Conservation (phyloP, 2,329 filamentous ascomycete species). For the Zymoseptoria tritici region DNA sequence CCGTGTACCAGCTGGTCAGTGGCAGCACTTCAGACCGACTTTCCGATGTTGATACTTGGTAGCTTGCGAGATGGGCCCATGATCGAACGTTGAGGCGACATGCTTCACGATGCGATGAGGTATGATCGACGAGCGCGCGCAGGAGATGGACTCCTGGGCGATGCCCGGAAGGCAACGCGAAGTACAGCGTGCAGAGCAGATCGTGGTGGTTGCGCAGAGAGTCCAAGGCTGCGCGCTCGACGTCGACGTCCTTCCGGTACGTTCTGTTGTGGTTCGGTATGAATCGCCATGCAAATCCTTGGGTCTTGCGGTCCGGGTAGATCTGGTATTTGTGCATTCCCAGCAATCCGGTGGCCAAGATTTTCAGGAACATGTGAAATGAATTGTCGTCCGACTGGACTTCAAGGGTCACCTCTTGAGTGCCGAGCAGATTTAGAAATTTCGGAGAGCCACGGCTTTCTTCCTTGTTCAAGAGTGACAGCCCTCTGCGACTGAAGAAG, state of each 20-base stretch:
- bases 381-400: conserved; percentile 44
- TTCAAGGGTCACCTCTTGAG: conserved; percentile 35
- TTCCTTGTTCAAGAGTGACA: conserved; percentile 48
- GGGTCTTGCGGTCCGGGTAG: conserved; percentile 48
- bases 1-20: conserved; percentile 49
- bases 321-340: conserved; percentile 35
- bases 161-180: conserved; percentile 45
- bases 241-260: conserved; percentile 50
- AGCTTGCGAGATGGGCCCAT: conserved; percentile 51
- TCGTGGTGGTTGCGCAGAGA: conserved; percentile 57
- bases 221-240: conserved; percentile 48
- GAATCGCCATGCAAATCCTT: conserved; percentile 47
- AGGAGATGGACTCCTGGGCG: conserved; percentile 48
- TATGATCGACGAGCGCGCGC: conserved; percentile 49
- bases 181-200: conserved; percentile 53
- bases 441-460: conserved; percentile 44
- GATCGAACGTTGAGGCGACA: conserved; percentile 52
- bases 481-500: conserved; percentile 49
- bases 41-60: conserved; percentile 49
- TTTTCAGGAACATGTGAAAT: conserved; percentile 55
- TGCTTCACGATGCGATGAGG: conserved; percentile 51
- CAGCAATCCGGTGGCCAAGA: conserved; percentile 44
- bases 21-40: conserved; percentile 23
- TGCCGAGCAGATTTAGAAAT: conserved; percentile 47
- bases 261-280: conserved; percentile 55